Evolutionary conservation across 345 rosid genomes (phyloP), one percentile per base, ranked within the genome.

Genomic region (Viola odorata): DNA sequence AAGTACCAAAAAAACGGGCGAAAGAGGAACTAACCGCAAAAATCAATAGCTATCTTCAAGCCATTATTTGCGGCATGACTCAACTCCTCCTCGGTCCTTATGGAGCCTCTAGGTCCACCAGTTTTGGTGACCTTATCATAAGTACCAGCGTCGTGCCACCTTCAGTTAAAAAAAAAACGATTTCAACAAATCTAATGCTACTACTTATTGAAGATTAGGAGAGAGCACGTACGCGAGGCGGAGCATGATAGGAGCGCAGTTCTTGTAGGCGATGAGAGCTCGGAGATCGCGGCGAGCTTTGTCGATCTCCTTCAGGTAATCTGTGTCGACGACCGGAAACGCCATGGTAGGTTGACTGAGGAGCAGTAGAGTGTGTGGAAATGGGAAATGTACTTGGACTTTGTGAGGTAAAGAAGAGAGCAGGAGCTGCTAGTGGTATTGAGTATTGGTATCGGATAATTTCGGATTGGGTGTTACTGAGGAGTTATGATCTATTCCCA

Each of bases 121-220:
- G 96, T 92, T 71, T 84, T 92, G 52, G 91, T 77, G 60, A 44
- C 80, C 57, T 72, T 91, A 69, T 89, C 96, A 56, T 85, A 87
- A 3, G 98, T 89, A 61, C 98, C 96, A 4, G 98, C 96, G 38
- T 92, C 98, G 61, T 89, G 96, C 98, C 98, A 92, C 55, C 98
- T 92, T 70, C 73, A 76, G 37, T 47, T 37, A 55, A 41, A 36
- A 8, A 14, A 39, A 11, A 53, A 41, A 16, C 37, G 13, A 53
- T 17, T 12, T 42, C 40, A 13, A 44, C 6, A 4, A 38, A 40
- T 23, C 23, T 42, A 45, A 5, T 49, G 32, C 12, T 10, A 62
- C 44, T 52, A 12, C 15, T 23, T 8, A 40, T 9, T 9, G 4
- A 41, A 36, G 11, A 40, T 8, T 36, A n/a, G 5, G 51, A 12